phyloP scores from a whole-genome alignment of 345 rosid genomes.

The Arabidopsis arenosa region DNA sequence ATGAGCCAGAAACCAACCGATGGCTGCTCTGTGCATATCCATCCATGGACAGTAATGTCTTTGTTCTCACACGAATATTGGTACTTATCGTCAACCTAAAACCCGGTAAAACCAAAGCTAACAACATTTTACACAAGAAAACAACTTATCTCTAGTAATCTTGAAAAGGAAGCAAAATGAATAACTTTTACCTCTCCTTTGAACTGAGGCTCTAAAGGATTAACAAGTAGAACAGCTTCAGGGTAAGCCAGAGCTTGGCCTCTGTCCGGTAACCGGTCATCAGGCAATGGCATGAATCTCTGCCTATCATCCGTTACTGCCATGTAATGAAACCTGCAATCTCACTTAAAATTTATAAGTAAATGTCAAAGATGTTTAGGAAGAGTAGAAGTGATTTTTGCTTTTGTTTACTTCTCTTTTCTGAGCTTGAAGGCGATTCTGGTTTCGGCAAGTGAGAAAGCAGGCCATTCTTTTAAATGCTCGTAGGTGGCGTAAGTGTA shows the following conservation, averaged over 20 bases:
- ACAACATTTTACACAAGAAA: neutral
- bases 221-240: slow-evolving; percentile 81
- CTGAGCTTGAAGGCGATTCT: slow-evolving; percentile 83
- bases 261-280: slow-evolving; percentile 67
- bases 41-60: slow-evolving; percentile 79
- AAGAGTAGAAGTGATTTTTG: slow-evolving; percentile 2
- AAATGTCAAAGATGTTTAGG: neutral
- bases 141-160: neutral
- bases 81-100: slow-evolving; percentile 91
- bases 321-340: slow-evolving; percentile 82
- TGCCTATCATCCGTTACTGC: slow-evolving; percentile 88
- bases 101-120: neutral
- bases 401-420: slow-evolving; percentile 67
- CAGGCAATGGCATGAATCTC: slow-evolving; percentile 88
- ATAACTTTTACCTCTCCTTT: slow-evolving; percentile 63
- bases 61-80: slow-evolving; percentile 81
- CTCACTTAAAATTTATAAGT: neutral
- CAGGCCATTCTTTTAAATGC: slow-evolving; percentile 81
- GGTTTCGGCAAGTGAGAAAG: slow-evolving; percentile 73
- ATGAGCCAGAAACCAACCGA: slow-evolving; percentile 89
- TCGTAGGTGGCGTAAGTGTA: slow-evolving; percentile 87
- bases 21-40: slow-evolving; percentile 69
- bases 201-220: slow-evolving; percentile 70
- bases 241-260: slow-evolving; percentile 76
- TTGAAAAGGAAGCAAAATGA: slow-evolving; percentile 36